phyloP scores from a whole-genome alignment of 257 asterid species.

The Prunella vulgaris region DNA sequence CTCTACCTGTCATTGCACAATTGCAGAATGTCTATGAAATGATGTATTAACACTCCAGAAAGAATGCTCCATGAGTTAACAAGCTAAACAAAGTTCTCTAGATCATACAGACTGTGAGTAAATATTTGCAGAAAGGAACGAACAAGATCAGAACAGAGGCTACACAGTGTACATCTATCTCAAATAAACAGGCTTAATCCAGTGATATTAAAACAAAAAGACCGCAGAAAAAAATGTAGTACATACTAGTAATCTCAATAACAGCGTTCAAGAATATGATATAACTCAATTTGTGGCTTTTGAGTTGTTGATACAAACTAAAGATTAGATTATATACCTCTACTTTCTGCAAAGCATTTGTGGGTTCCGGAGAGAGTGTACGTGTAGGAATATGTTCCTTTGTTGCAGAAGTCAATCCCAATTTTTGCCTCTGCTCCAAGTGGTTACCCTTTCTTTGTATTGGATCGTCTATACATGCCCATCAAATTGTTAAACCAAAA shows the following conservation, averaged over 20 bases:
- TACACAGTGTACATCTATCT: not conserved
- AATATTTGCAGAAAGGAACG: not conserved
- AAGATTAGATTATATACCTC: conserved; percentile 50
- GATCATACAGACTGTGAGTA: not conserved
- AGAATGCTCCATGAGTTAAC: not conserved
- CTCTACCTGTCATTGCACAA: conserved; percentile 45
- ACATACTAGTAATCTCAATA: not conserved
- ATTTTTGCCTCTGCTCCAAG: conserved; percentile 81
- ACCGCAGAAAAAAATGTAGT: not conserved
- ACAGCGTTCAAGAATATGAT: not conserved
- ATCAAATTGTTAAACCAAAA: conserved; percentile 21
- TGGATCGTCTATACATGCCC: conserved; percentile 54
- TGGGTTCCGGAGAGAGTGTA: conserved; percentile 56
- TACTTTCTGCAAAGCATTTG: conserved; percentile 75
- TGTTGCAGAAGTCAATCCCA: conserved; percentile 69
- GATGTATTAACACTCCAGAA: not conserved
- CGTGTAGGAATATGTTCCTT: conserved; percentile 41
- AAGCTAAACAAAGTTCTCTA: not conserved
- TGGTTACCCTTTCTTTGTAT: conserved; percentile 65
- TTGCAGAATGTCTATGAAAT: not conserved
- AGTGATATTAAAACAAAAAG: not conserved
- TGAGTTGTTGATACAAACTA: not conserved
- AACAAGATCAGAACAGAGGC: not conserved
- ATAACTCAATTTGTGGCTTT: not conserved
- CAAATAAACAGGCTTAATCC: not conserved